These are phyloP conservation scores for Tulasnella sp. DNA, from an alignment of 768 basidiomycete genomes.

Conservation along the genomic window DNA sequence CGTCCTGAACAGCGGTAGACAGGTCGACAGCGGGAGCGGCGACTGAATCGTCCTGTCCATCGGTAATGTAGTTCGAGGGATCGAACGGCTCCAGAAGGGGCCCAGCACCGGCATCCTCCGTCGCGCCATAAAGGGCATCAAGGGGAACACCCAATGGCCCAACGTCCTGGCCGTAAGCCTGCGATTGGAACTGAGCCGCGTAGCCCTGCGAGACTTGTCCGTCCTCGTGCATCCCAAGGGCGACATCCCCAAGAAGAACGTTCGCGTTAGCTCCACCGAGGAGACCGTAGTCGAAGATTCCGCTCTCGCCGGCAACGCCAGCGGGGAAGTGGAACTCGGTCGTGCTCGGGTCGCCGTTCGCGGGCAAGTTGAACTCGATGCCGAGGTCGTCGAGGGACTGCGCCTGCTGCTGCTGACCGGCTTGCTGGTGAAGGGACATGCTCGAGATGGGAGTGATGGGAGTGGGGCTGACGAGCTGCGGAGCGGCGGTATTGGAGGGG, in stretches of 20 bases:
- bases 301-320: not conserved
- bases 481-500: not conserved
- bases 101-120: not conserved
- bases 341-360: not conserved
- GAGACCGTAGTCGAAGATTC: not conserved
- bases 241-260: slow-evolving; percentile 14
- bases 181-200: not conserved
- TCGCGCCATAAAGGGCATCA: slow-evolving; percentile 8
- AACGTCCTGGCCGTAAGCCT: not conserved
- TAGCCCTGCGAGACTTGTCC: not conserved
- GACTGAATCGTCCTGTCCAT: not conserved
- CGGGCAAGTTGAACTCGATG: slow-evolving; percentile 15
- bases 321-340: slow-evolving; percentile 14
- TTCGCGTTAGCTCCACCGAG: slow-evolving; percentile 6
- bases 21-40: not conserved
- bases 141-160: slow-evolving; percentile 14
- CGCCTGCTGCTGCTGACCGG: not conserved
- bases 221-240: slow-evolving; percentile 15
- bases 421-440: not conserved
- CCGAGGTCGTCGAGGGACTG: slow-evolving; percentile 13
- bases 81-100: slow-evolving; percentile 9
- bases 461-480: slow-evolving; percentile 12
- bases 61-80: slow-evolving; percentile 6
- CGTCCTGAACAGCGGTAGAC: not conserved
- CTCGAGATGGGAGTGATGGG: slow-evolving; percentile 16